Conservation (phyloP, 2,329 filamentous ascomycete species). For the Phyllosticta citrichinensis region DNA sequence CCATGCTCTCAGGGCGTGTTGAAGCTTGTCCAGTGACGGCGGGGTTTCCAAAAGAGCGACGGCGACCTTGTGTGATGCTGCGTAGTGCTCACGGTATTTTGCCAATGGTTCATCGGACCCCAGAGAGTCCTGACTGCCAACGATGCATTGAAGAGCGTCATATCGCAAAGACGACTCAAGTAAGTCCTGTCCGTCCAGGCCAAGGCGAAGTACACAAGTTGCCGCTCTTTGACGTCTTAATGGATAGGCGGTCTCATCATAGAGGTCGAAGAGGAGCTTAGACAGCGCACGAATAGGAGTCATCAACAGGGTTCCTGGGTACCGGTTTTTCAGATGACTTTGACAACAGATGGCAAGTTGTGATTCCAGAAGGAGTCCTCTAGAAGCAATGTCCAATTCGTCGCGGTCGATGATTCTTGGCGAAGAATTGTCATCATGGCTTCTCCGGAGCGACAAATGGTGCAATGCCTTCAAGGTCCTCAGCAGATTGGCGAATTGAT, state of each 20-base stretch:
- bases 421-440: slow-evolving; percentile 43
- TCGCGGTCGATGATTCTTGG: slow-evolving; percentile 30
- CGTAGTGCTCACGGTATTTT: slow-evolving; percentile 25
- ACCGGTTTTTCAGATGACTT: slow-evolving; percentile 21
- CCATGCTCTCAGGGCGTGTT: slow-evolving; percentile 27
- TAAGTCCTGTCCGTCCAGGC: slow-evolving; percentile 51
- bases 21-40: slow-evolving; percentile 19
- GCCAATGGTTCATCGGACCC: slow-evolving; percentile 25
- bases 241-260: slow-evolving; percentile 20
- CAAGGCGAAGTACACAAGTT: slow-evolving; percentile 24
- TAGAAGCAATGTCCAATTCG: slow-evolving; percentile 17
- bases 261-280: slow-evolving; percentile 20
- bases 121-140: slow-evolving; percentile 6
- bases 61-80: slow-evolving; percentile 29
- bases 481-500: slow-evolving; percentile 44
- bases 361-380: slow-evolving; percentile 33
- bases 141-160: slow-evolving; percentile 5
- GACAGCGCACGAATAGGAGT: slow-evolving; percentile 17
- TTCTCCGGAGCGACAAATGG: slow-evolving; percentile 36
- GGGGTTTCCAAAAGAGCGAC: slow-evolving; percentile 30
- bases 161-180: slow-evolving; percentile 23
- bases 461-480: slow-evolving; percentile 51
- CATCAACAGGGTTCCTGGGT: slow-evolving; percentile 21
- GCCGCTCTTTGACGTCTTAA: slow-evolving; percentile 22
- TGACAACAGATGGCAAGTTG: slow-evolving; percentile 27